Evolutionary conservation across 768 basidiomycete species (phyloP), one percentile per base, ranked within the genome.

Genomic region (Candolleomyces eurysporus): DNA sequence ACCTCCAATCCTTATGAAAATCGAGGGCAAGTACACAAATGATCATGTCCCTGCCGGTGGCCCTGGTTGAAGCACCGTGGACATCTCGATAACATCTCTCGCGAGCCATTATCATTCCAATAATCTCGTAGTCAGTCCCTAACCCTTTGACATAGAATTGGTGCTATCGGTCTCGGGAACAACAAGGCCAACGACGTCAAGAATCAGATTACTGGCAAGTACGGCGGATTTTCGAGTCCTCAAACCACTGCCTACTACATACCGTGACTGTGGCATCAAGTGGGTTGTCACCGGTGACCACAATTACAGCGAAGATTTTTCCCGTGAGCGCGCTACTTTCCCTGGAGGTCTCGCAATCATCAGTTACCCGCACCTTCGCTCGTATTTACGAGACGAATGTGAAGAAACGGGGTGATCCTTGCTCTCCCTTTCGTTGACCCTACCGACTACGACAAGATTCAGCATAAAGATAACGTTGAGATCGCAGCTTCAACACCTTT

Each of bases 51-150:
- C 90, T 63, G 96, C 96, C 72, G 96, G 96, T 82, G 96, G 96
- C 62, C 96, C 96, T 98, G 96, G 96, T 86, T 98, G 81, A 98
- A 98, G 80, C 98, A 96, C 84, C 94, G 96, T 82, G 96, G 96
- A 64, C 96, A 98, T 77, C 88, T 98, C 71, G 85, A 97, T 75
- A 98, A 98, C 83, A 98, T 97, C 73, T 97, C 96, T 32, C 92
- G 91, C 91, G 64, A 64, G 87, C 82, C 4, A 26, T 2, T 26
- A 26, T n/a, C 26, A 4, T 4, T 26, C 26, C 4, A 26, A 2
- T 2, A 2, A 4, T 26, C 2, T 26, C 26, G 4, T 26, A 4
- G 62, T 31, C 55, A n/a, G 60, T 64, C 36, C 9, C 63, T 52
- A 60, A 26, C 9, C 46, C 42, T 65, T 1, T 58, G 30, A 2